Evolutionary conservation across 129 eudicot species (phyloP).

Genomic region (Arctium minus): DNA sequence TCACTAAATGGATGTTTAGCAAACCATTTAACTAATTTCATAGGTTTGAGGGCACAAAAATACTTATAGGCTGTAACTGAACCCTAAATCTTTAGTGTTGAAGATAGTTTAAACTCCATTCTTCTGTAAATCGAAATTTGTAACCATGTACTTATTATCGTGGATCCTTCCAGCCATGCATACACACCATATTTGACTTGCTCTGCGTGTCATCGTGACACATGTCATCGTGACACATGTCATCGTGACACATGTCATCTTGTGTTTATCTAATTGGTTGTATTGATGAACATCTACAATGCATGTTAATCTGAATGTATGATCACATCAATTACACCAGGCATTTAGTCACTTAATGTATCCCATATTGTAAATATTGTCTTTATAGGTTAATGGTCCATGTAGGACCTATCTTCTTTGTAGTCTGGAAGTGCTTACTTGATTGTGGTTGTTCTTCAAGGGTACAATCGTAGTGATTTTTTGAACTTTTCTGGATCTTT

Average conservation of each 20-base stretch:
- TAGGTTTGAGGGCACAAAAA: not conserved
- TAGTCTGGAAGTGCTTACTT: slow-evolving; percentile 12
- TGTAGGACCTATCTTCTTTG: slow-evolving; percentile 16
- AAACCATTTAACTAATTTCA: not conserved
- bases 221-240: not conserved
- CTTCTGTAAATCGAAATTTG: not conserved
- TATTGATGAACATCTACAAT: not conserved
- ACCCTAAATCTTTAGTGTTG: not conserved
- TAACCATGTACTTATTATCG: not conserved
- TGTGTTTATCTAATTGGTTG: not conserved
- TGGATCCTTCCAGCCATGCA: not conserved
- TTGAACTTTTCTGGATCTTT: slow-evolving; percentile 22
- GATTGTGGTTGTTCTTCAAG: slow-evolving; percentile 14
- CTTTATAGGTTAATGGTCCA: slow-evolving; percentile 10
- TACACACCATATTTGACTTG: not conserved
- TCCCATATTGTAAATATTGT: not conserved
- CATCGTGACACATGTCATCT: not conserved
- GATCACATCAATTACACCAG: not conserved
- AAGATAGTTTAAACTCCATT: not conserved
- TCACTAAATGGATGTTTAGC: not conserved
- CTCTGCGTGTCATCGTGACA: not conserved
- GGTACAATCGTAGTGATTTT: slow-evolving; percentile 8
- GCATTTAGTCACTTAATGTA: not conserved
- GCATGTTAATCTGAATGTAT: slow-evolving; percentile 3
- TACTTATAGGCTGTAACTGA: not conserved